Percentiles rank a stretch among this genome's conserved stretches.
Evolutionary conservation across 208 protist genomes (phyloP).

Genomic region (Leishmania turanica): DNA sequence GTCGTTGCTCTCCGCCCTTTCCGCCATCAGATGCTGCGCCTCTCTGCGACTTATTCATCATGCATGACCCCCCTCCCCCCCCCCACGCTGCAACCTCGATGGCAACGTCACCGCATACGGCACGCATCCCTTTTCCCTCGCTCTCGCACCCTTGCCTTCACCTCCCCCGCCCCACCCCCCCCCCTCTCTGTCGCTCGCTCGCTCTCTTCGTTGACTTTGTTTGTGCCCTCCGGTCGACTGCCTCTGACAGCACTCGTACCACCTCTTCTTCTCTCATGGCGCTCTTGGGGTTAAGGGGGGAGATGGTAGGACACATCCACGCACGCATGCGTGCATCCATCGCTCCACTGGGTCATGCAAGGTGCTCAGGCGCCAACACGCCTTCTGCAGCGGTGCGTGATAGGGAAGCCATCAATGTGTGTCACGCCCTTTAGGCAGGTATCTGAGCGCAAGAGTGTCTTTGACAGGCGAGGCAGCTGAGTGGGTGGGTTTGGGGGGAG

Average conservation of each 20-base stretch:
- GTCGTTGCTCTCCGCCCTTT: not conserved
- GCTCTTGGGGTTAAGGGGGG: not conserved
- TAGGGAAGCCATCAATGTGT: not conserved
- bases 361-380: not conserved
- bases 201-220: not conserved
- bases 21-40: not conserved
- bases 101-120: not conserved
- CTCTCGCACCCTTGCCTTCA: not conserved
- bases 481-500: not conserved
- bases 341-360: not conserved
- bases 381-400: not conserved
- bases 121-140: not conserved
- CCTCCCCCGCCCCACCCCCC: not conserved
- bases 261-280: not conserved
- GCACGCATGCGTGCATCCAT: not conserved
- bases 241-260: not conserved
- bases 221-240: not conserved
- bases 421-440: not conserved
- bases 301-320: not conserved
- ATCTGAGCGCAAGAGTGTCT: not conserved
- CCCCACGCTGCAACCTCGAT: not conserved
- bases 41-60: not conserved
- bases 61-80: not conserved
- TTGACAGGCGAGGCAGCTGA: not conserved
- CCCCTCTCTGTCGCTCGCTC: not conserved